Evolutionary conservation across 805 yeast genomes (phyloP), one percentile per base, ranked within the genome.

Genomic region (Barnettozyma populi): DNA sequence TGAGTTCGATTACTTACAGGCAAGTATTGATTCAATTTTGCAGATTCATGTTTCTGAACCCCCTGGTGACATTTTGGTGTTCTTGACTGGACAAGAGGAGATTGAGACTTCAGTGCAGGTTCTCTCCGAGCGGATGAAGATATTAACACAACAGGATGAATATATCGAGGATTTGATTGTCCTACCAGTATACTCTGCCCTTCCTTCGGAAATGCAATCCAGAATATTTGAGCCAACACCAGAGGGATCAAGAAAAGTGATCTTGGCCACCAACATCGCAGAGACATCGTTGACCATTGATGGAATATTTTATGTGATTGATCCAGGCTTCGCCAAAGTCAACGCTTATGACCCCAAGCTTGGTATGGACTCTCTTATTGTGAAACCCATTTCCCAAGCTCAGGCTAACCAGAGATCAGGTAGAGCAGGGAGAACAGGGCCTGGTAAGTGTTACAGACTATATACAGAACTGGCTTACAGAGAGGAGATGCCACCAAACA

Each of bases 231-330:
- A 87, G 57, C 88, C 95, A 1, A 84, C 97, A 0, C 96, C 96
- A 0, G 65, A 68, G 16, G 88, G 88, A 2, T 77, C 88, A 34
- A 69, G 99, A 45, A 94, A 94, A 62, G 95, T 90, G 4, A 88
- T 94, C 8, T 71, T 94, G 47, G 98, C 99, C 0, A 94, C 99
- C 1, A 92, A 92, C 59, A 94, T 92, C 56, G 99, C 98, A 0
- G 99, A 92, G 66, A 94, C 99, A 0, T 92, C 98, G 8, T 80
- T 94, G 57, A 94, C 99, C 3, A 90, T 94, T 51, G 97, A 92
- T 64, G 97, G 97, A 11, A 85, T 94, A 32, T 84, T 75, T 53
- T 94, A 82, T 61, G 99, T 94, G 29, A 79, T 94, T 23, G 99
- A 94, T 61, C 95, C 97, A 0, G 99, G 99, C 0, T 90, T 86